Base-by-base conservation (phyloP, 805 yeast genomes). In the Saccharomycopsis babjevae region DNA sequence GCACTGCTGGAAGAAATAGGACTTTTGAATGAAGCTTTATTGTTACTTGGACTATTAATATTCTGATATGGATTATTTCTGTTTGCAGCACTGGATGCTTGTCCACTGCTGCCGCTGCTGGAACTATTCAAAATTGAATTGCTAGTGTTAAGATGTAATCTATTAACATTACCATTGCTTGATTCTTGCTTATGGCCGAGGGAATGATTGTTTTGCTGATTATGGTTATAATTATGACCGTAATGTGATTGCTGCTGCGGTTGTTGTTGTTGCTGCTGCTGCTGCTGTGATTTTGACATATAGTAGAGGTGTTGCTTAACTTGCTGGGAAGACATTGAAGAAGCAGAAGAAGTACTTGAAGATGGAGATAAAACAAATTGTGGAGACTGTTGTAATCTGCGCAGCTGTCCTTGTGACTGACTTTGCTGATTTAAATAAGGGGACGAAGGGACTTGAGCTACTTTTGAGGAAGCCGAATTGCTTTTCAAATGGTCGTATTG, bases 61-160 rank as follows among this genome's bases (percentile, higher is more conserved):
- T 63, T 63, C 38, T 57, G 60, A 40, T 63, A 63, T 10, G 65
- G 65, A 42, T 63, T 63, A 34, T 54, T 59, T 22, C 32, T 42
- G 50, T 22, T 46, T 16, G 34, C 52, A 20, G 16, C n/a, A 10
- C 52, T 15, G 32, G 36, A 6, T n/a, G 46, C 16, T 16, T 6
- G 46, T 15, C 57, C 40, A 20, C 36, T 13, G 34, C 22, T 38
- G 4, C 40, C 13, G 56, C 34, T 54, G 16, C 56, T 54, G 11
- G 42, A 18, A 16, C 28, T 38, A 32, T 54, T 54, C 32, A 22
- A 15, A 22, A 6, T 11, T 8, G 52, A 20, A 25, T 15, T 25
- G 15, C 10, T 46, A 22, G 52, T 46, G 32, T 46, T 46, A 13
- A 46, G 32, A 46, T 46, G 52, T 15, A 46, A 22, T 22, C 52